Conservation (phyloP, 2,329 filamentous ascomycete genomes). For the Aureobasidium sp. region DNA sequence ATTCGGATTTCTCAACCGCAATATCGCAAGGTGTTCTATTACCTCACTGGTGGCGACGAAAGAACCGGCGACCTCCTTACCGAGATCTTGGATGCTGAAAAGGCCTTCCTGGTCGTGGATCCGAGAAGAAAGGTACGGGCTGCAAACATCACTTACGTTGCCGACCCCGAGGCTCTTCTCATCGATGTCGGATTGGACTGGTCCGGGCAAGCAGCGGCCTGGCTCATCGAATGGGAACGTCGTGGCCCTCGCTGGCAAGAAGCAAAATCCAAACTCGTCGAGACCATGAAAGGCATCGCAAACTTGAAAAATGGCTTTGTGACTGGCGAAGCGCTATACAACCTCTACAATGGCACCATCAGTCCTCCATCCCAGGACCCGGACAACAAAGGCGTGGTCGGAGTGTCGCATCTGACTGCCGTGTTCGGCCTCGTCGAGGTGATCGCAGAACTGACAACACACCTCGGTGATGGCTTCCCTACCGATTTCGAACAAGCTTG, state of each 20-base stretch:
- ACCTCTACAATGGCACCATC: not conserved
- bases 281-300: not conserved
- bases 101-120: not conserved
- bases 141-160: not conserved
- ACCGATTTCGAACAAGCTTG: not conserved
- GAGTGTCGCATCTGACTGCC: not conserved
- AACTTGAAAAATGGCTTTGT: not conserved
- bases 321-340: not conserved
- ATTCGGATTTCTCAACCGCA: not conserved
- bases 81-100: not conserved
- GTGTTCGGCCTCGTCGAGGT: not conserved
- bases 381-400: not conserved
- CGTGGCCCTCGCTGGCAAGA: not conserved
- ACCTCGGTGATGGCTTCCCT: not conserved
- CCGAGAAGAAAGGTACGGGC: not conserved
- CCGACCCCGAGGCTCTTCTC: not conserved
- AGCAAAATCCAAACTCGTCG: not conserved
- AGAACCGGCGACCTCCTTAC: not conserved
- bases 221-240: not conserved
- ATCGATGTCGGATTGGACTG: not conserved
- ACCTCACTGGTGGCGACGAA: not conserved
- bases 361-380: not conserved
- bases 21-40: not conserved
- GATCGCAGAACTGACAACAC: not conserved
- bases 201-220: not conserved